These are phyloP conservation scores for Adansonia rubrostipa DNA, from an alignment of 441 rosid species.

Conservation along the genomic window DNA sequence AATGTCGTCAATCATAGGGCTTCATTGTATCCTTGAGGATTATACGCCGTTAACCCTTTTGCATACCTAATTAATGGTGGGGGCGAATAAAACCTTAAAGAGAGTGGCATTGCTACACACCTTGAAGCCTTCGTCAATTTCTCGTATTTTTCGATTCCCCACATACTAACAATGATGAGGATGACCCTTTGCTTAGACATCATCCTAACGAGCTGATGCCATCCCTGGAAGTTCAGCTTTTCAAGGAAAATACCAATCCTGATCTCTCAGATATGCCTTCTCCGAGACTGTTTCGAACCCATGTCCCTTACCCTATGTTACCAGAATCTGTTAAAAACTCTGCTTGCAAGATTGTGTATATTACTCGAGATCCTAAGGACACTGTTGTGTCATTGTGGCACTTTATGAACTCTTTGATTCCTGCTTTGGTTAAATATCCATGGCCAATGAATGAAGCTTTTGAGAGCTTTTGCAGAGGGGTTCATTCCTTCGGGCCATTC, in stretches of 20 bases:
- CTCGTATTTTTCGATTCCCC: no score
- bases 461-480: slow-evolving; percentile 54
- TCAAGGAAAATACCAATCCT: slow-evolving; percentile 24
- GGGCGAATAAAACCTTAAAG: no score
- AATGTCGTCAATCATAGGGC: no score
- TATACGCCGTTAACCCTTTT: no score
- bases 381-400: slow-evolving; percentile 52
- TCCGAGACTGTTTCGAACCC: slow-evolving; percentile 46
- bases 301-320: slow-evolving; percentile 37
- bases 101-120: no score
- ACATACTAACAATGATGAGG: no score
- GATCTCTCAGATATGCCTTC: slow-evolving; percentile 34
- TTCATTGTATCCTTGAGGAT: no score
- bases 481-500: slow-evolving; percentile 53
- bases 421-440: background rate
- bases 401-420: slow-evolving; percentile 27
- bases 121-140: no score
- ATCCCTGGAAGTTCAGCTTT: slow-evolving; percentile 35
- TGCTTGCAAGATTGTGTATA: slow-evolving; percentile 43
- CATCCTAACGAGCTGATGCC: slow-evolving; percentile 43
- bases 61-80: no score
- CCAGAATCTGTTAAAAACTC: slow-evolving; percentile 39
- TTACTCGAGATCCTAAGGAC: slow-evolving; percentile 51
- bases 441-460: slow-evolving; percentile 36
- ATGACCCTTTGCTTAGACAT: slow-evolving; percentile 23